Percentiles rank a stretch among this genome's conserved stretches.
These are phyloP conservation scores for Chrysanthemum makinoi DNA, from an alignment of 129 eudicot species.

Conservation along the genomic window DNA sequence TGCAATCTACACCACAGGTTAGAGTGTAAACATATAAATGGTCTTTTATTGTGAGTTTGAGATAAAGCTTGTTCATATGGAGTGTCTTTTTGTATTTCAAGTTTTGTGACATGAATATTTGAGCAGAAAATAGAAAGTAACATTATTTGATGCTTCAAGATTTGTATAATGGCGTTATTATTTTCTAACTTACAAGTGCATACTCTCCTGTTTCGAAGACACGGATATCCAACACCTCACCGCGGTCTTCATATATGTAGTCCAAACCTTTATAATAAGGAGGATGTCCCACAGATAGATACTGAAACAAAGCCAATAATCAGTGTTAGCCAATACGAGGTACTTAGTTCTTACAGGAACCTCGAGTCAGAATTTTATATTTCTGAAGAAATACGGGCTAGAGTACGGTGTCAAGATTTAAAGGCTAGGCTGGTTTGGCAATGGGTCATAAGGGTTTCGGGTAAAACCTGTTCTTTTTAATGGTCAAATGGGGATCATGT, in stretches of 20 bases:
- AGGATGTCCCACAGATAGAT: slow-evolving; percentile 95
- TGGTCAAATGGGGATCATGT: background rate
- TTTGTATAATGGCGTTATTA: background rate
- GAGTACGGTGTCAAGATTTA: background rate
- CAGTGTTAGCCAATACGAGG: background rate
- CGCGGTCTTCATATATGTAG: slow-evolving; percentile 92
- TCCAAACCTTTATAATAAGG: slow-evolving; percentile 91
- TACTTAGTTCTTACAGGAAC: background rate
- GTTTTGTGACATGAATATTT: slow-evolving; percentile 11
- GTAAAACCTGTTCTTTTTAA: too few species aligned
- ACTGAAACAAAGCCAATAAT: slow-evolving; percentile 37
- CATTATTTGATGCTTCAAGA: background rate
- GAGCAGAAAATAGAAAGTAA: background rate
- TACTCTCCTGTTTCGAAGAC: slow-evolving; percentile 93
- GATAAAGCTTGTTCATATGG: background rate
- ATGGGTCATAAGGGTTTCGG: background rate
- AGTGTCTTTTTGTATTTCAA: background rate
- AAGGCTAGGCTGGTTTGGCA: background rate
- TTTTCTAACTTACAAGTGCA: slow-evolving; percentile 71
- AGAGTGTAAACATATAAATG: background rate
- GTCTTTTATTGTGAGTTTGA: background rate
- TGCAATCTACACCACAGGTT: slow-evolving; percentile 54
- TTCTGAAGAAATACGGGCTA: background rate
- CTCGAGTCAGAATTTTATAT: background rate
- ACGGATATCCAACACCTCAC: slow-evolving; percentile 91